Evolutionary conservation across 2,329 filamentous ascomycete genomes (phyloP), one percentile per base, ranked within the genome.

Genomic region (Plenodomus tracheiphilus): DNA sequence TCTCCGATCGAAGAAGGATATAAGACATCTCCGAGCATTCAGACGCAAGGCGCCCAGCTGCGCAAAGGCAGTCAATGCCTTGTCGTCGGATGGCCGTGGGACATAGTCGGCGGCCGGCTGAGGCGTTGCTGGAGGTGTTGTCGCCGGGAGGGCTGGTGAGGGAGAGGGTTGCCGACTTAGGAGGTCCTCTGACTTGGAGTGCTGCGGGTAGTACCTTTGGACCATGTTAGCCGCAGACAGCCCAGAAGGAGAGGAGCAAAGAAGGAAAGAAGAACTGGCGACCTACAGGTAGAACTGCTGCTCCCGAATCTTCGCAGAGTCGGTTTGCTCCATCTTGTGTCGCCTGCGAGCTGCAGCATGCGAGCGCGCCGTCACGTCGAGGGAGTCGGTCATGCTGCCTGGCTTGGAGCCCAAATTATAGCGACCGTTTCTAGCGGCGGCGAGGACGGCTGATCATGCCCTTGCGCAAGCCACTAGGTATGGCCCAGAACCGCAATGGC

Each of bases 1-100:
- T 32, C 53, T 61, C n/a, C 69, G 58, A 50, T 73, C 71, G 57
- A 73, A 71, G 53, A 74, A 68, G 51, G 69, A 72, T 17, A 73
- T 69, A 20, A 73, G 51, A 40, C 69, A 71, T 32, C 71, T 59
- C 8, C 66, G 64, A 2, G 66, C 61, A 38, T 71, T 67, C 17
- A 74, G 56, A 10, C 70, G 68, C 18, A 73, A 56, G n/a, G 71
- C 70, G 3, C 69, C 71, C 34, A 74, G 46, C 32, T 74, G 71
- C 2, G 70, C 70, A 48, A 73, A 72, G 9, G 70, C 68, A 9
- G 66, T 69, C 51, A 74, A 49, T 32, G 69, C 69, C 43, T 59
- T 64, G 41, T 74, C 71, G 22, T 72, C 64, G 9, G 65, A 66
- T 1, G 64, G 55, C 19, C 41, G 49, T 11, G 51, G 55, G 18